These are phyloP conservation scores for Phytophthora citricola DNA, from an alignment of 352 stramenopile species.

Conservation along the genomic window DNA sequence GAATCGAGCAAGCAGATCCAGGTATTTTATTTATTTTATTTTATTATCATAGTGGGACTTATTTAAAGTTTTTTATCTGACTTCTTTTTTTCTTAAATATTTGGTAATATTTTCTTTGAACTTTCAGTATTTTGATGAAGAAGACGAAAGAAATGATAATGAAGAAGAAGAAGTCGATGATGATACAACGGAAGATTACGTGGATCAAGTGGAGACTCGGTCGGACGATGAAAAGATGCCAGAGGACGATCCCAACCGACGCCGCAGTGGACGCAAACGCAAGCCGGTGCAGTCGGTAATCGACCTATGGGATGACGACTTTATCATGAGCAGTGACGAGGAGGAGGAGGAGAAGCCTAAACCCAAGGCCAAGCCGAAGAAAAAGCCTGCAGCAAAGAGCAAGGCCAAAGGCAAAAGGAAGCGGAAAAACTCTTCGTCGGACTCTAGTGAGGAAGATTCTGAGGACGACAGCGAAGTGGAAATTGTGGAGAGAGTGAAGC, in stretches of 20 bases:
- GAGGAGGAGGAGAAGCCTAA: conserved; percentile 53
- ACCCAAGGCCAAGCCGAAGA: conserved; percentile 26
- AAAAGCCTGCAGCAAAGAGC: conserved; percentile 26
- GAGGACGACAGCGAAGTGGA: conserved; percentile 35
- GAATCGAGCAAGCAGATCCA: conserved; percentile 28
- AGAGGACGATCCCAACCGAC: conserved; percentile 33
- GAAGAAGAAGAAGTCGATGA: conserved; percentile 38
- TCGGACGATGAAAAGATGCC: conserved; percentile 36
- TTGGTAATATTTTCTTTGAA: conserved; percentile 16
- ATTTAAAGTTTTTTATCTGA: conserved; percentile 15
- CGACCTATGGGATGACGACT: conserved; percentile 45
- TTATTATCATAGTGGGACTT: conserved; percentile 16
- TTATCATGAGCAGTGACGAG: conserved; percentile 41
- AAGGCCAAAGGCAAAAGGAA: conserved; percentile 38
- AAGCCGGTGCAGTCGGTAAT: conserved; percentile 36
- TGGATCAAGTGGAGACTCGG: conserved; percentile 38
- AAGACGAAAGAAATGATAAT: conserved; percentile 27
- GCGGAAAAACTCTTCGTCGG: conserved; percentile 30
- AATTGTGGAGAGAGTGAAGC: conserved; percentile 40
- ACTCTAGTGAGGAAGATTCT: conserved; percentile 38
- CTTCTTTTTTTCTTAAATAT: conserved; percentile 16
- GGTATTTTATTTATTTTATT: conserved; percentile 22
- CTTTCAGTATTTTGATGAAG: conserved; percentile 21
- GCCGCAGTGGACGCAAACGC: conserved; percentile 46
- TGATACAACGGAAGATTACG: conserved; percentile 49